Conservation (phyloP, 2,329 filamentous ascomycete genomes). For the Shiraia sp. region DNA sequence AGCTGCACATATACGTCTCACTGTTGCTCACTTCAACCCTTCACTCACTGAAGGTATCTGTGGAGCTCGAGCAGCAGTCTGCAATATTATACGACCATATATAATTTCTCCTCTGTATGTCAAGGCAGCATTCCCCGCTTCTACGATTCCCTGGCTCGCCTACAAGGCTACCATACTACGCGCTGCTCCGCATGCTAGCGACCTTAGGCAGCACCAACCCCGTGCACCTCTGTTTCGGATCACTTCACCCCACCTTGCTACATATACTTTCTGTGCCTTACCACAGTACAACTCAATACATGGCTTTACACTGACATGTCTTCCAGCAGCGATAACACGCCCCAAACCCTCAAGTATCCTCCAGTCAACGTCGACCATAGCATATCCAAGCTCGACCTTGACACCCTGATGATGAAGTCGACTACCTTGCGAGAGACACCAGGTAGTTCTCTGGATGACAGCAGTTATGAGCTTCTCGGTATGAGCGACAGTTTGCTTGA, state of each 20-base stretch:
- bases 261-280: slow-evolving; percentile 3
- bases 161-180: slow-evolving; percentile 15
- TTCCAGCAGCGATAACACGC: slow-evolving; percentile 25
- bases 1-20: too few species aligned
- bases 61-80: too few species aligned
- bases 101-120: slow-evolving; percentile 8
- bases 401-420: slow-evolving; percentile 42
- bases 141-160: slow-evolving; percentile 12
- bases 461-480: slow-evolving; percentile 40
- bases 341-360: slow-evolving; percentile 37
- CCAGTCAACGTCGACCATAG: slow-evolving; percentile 36
- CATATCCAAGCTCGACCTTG: slow-evolving; percentile 36
- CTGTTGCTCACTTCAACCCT: too few species aligned
- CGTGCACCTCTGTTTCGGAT: slow-evolving; percentile 3
- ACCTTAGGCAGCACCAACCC: not conserved
- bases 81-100: not conserved
- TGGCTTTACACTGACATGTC: slow-evolving; percentile 36
- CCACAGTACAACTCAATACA: slow-evolving; percentile 7
- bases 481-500: slow-evolving; percentile 29
- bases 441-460: slow-evolving; percentile 39
- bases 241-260: slow-evolving; percentile 8
- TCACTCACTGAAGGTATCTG: too few species aligned
- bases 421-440: slow-evolving; percentile 30
- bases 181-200: slow-evolving; percentile 7
- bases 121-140: slow-evolving; percentile 12